Conservation (phyloP, 768 basidiomycete genomes). For the Tylopilus plumbeoviolaceoides region DNA sequence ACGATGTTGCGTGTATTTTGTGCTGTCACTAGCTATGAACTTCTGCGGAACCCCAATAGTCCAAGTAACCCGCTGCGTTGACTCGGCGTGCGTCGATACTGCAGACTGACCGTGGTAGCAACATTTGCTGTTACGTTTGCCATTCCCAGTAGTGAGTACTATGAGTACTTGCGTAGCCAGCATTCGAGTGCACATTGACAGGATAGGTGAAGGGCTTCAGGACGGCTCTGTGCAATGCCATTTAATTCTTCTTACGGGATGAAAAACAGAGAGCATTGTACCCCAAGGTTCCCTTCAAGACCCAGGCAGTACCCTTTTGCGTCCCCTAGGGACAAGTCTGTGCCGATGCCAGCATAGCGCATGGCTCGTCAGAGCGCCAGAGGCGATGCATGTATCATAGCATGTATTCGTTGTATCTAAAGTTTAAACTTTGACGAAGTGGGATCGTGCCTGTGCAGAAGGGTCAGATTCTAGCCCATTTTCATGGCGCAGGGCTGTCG, state of each 20-base stretch:
- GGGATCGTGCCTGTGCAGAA: constrained; percentile 37
- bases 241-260: constrained; percentile 31
- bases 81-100: too few species aligned
- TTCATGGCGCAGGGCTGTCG: neutral
- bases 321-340: constrained; percentile 35
- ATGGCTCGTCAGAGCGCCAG: constrained; percentile 42
- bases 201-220: constrained; percentile 46
- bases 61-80: constrained; percentile 46
- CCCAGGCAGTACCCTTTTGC: constrained; percentile 36
- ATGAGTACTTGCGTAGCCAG: constrained; percentile 23
- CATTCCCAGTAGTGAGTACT: constrained; percentile 34
- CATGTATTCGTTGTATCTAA: constrained; percentile 20
- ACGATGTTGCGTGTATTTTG: constrained; percentile 36
- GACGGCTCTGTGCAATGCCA: constrained; percentile 35
- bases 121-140: constrained; percentile 31
- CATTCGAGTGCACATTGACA: constrained; percentile 40
- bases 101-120: constrained; percentile 7
- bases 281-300: constrained; percentile 18
- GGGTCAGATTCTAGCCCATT: neutral
- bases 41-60: constrained; percentile 41
- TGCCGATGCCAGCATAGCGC: constrained; percentile 27
- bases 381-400: constrained; percentile 33
- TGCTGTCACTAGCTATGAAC: constrained; percentile 39
- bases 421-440: too few species aligned
- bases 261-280: constrained; percentile 32